Evolutionary conservation across 192 early-diverging fungal genomes (phyloP).

Genomic region (Backusella circina): DNA sequence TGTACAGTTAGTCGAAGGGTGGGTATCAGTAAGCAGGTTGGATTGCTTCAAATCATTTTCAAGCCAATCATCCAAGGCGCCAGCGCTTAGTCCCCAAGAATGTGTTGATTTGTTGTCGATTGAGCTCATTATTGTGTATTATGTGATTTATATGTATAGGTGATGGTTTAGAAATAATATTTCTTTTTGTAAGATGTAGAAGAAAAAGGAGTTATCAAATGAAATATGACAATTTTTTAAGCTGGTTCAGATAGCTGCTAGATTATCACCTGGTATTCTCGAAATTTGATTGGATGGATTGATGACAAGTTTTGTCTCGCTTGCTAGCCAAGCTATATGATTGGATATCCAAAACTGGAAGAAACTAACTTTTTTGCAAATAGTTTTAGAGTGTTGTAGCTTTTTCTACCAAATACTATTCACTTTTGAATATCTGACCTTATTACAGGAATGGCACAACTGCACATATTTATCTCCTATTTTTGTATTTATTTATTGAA

Average conservation of each 20-base stretch:
- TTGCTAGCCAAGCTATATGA: neutral
- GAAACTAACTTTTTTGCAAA: conserved; percentile 7
- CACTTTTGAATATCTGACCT: neutral
- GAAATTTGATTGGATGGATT: conserved; percentile 12
- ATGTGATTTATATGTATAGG: neutral
- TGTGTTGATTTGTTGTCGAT: neutral
- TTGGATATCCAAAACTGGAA: conserved; percentile 13
- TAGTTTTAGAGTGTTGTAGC: neutral
- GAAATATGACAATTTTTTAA: neutral
- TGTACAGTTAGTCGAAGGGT: neutral
- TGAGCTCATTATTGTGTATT: neutral
- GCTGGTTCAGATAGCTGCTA: neutral
- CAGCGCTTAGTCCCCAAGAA: conserved; percentile 2
- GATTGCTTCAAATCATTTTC: conserved; percentile 20
- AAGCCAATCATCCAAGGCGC: conserved; percentile 22
- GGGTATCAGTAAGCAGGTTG: conserved; percentile 3
- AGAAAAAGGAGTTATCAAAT: neutral
- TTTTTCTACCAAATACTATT: neutral
- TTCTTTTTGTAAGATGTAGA: neutral
- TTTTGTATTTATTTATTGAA: neutral
- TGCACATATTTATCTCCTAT: neutral
- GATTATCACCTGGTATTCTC: conserved; percentile 17
- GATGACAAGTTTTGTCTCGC: conserved; percentile 24
- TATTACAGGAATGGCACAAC: neutral
- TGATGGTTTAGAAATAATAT: neutral